phyloP scores from a whole-genome alignment of 805 yeast genomes.

The Ogataea methylovora region DNA sequence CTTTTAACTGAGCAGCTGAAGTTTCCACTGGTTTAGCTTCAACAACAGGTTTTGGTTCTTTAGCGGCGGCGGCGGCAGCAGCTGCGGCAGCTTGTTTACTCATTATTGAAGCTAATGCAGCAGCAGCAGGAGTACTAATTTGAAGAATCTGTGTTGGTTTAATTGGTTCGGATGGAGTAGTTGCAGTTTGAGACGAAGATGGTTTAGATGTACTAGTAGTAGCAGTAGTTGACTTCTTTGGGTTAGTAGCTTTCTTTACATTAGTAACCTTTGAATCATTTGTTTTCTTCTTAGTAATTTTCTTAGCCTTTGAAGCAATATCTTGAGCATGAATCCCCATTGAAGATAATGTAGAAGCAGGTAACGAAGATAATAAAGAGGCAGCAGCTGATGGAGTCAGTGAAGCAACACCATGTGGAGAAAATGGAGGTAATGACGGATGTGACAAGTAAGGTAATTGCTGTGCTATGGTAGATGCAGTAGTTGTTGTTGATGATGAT shows the following conservation, averaged over 20 bases:
- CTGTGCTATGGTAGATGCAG: not conserved
- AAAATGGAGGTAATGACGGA: not conserved
- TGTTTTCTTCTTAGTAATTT: constrained; percentile 10
- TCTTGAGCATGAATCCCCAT: not conserved
- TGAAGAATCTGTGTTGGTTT: not conserved
- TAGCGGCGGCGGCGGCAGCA: not conserved
- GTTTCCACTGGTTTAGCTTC: not conserved
- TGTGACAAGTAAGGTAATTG: no score
- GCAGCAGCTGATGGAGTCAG: not conserved
- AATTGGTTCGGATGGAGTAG: constrained; percentile 3
- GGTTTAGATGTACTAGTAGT: not conserved
- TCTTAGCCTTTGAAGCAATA: not conserved
- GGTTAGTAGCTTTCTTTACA: not conserved
- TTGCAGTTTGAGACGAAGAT: constrained; percentile 4
- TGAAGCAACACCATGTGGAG: not conserved
- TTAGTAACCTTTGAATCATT: not conserved
- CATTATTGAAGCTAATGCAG: not conserved
- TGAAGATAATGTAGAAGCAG: not conserved
- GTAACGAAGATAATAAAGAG: not conserved
- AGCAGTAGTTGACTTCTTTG: not conserved
- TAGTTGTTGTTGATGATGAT: no score
- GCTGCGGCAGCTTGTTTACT: not conserved
- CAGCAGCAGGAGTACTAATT: not conserved
- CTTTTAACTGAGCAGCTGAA: constrained; percentile 2
- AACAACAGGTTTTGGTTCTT: not conserved